Evolutionary conservation across 805 yeast species (phyloP), one percentile per base, ranked within the genome.

Genomic region (Kregervanrija fluxuum): DNA sequence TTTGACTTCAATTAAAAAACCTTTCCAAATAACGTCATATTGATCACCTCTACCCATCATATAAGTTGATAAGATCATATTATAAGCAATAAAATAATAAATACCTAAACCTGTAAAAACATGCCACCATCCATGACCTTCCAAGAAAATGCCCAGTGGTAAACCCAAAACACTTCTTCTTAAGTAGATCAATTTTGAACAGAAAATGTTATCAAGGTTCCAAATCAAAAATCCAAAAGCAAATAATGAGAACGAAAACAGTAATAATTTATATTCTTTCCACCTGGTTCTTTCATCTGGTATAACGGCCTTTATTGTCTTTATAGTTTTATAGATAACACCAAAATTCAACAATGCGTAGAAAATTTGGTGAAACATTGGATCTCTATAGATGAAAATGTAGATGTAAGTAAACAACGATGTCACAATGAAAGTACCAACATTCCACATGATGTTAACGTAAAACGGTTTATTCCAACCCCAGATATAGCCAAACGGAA

Each of bases 121-220:
- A 60, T 91, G 98, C 98, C 98, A 91, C 97, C 97, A 91, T 17
- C 95, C 96, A 57, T 91, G 98, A 30, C 95, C 84, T 63, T 91
- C 98, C 33, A 91, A 69, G 3, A 91, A 52, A 48, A 88, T 75
- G 1, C 98, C 98, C 43, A 82, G 75, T 1, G 97, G 97, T 67
- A 84, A 74, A 3, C 97, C 95, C 11, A 80, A 61, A 13, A 49
- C 46, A 4, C 66, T 53, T 47, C 93, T 74, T 61, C 96, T 75
- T 12, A 77, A 56, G 6, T 63, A 48, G 35, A 80, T 73, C 63
- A 86, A 80, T 17, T 62, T 61, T 12, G 67, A 53, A 61, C 98
- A 91, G 45, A 83, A 74, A 51, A 86, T 85, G 46, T 85, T 87
- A 61, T 91, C 98, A 54, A 87, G 61, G 59, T 88, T 88, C 98